Conservation (phyloP, 2,329 filamentous ascomycete species). For the Colletotrichum cordylinicola region DNA sequence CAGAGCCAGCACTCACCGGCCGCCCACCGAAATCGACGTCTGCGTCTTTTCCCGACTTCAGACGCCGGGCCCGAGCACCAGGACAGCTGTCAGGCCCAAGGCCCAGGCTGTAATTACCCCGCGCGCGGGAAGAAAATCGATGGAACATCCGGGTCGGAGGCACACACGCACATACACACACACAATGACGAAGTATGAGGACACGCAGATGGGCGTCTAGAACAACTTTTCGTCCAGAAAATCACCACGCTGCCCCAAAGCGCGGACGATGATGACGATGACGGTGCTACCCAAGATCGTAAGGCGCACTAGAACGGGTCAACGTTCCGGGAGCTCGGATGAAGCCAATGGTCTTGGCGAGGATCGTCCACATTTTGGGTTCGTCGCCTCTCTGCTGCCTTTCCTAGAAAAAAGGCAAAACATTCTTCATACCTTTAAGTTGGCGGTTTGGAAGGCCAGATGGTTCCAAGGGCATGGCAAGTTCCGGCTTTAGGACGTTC, state of each 20-base stretch:
- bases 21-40: not conserved
- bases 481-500: not conserved
- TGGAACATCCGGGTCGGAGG: not conserved
- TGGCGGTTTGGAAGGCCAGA: not conserved
- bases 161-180: not conserved
- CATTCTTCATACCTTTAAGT: not conserved
- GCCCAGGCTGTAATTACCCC: not conserved
- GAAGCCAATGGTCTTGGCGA: not conserved
- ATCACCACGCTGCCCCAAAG: not conserved
- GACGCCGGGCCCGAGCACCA: not conserved
- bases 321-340: not conserved
- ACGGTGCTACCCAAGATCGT: not conserved
- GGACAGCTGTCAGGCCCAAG: not conserved
- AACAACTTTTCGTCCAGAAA: not conserved
- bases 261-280: not conserved
- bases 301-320: not conserved
- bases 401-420: not conserved
- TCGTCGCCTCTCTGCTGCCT: not conserved
- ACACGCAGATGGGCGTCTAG: not conserved
- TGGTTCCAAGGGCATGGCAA: not conserved
- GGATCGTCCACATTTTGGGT: not conserved
- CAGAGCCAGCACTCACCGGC: not conserved
- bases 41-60: not conserved
- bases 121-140: not conserved
- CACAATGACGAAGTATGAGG: not conserved